Evolutionary conservation across 768 basidiomycete species (phyloP).

Genomic region (Calocybe indica): DNA sequence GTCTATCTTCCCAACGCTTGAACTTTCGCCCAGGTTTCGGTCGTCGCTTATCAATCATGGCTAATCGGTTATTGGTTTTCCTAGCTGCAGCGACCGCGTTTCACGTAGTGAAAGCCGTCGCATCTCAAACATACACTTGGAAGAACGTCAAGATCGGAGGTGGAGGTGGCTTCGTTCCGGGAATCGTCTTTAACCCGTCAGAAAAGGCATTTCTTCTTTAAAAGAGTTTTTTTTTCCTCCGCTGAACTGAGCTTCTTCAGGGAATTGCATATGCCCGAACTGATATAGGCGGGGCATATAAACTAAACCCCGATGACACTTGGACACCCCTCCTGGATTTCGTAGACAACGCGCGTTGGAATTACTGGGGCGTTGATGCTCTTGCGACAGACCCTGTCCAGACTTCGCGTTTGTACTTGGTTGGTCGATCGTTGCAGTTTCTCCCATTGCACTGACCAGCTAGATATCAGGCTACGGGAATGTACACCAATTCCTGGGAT

Average conservation of each 20-base stretch:
- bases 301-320: conserved; percentile 50
- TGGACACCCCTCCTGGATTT: conserved; percentile 64
- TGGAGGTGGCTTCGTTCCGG: conserved; percentile 46
- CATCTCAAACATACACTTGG: conserved; percentile 53
- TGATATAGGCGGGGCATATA: conserved; percentile 64
- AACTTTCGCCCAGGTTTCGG: not conserved
- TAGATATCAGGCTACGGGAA: conserved; percentile 40
- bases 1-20: conserved; percentile 8
- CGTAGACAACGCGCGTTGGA: conserved; percentile 41
- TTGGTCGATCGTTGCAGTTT: conserved; percentile 12
- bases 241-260: conserved; percentile 13
- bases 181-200: conserved; percentile 57
- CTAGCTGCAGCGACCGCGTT: conserved; percentile 18
- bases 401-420: conserved; percentile 47
- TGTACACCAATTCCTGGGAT: conserved; percentile 60
- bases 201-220: conserved; percentile 27
- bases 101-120: conserved; percentile 29
- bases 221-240: not conserved
- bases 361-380: conserved; percentile 57
- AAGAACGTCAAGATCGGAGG: conserved; percentile 54
- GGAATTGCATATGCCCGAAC: conserved; percentile 62
- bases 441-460: not conserved
- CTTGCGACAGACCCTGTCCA: conserved; percentile 59
- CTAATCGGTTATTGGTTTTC: conserved; percentile 22
- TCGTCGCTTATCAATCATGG: conserved; percentile 18